Conservation (phyloP, 1,284 basidiomycete genomes). For the Vanrija humicola region DNA sequence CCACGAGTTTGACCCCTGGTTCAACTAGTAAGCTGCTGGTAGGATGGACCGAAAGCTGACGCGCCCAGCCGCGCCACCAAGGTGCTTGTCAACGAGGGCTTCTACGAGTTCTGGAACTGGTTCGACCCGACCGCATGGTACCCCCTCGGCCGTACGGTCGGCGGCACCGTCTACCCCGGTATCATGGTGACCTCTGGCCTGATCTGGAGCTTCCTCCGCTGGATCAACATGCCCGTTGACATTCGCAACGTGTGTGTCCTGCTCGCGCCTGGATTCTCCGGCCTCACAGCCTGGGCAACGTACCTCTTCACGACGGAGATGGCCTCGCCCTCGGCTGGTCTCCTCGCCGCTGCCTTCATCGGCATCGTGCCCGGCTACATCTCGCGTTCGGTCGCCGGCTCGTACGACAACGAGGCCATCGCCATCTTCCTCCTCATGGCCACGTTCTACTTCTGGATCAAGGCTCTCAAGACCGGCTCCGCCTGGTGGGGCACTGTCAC, state of each 20-base stretch:
- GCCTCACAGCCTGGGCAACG: slow-evolving; percentile 94
- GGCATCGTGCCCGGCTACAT: slow-evolving; percentile 96
- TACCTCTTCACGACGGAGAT: slow-evolving; percentile 96
- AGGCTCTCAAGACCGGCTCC: slow-evolving; percentile 89
- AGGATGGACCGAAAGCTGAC: not conserved
- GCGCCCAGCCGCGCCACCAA: slow-evolving; percentile 73
- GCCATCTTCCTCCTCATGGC: slow-evolving; percentile 99
- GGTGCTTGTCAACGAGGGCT: slow-evolving; percentile 84
- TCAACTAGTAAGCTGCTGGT: slow-evolving; percentile 16
- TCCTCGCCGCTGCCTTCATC: slow-evolving; percentile 97
- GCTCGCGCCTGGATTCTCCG: slow-evolving; percentile 93
- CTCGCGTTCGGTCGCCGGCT: slow-evolving; percentile 96
- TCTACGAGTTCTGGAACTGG: slow-evolving; percentile 99
- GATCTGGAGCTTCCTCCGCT: slow-evolving; percentile 87
- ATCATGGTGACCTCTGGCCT: slow-evolving; percentile 96
- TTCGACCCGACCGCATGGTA: slow-evolving; percentile 99
- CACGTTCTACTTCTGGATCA: slow-evolving; percentile 97
- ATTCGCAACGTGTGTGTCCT: slow-evolving; percentile 97
- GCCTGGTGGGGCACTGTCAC: slow-evolving; percentile 85
- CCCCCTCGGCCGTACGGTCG: slow-evolving; percentile 94
- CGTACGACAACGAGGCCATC: slow-evolving; percentile 99
- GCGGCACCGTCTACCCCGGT: slow-evolving; percentile 96
- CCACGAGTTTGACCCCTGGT: slow-evolving; percentile 71
- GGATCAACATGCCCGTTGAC: slow-evolving; percentile 90
- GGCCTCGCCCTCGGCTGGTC: slow-evolving; percentile 87